Evolutionary conservation across 768 basidiomycete genomes (phyloP), one percentile per base, ranked within the genome.

Genomic region (Dentipellis sp.): DNA sequence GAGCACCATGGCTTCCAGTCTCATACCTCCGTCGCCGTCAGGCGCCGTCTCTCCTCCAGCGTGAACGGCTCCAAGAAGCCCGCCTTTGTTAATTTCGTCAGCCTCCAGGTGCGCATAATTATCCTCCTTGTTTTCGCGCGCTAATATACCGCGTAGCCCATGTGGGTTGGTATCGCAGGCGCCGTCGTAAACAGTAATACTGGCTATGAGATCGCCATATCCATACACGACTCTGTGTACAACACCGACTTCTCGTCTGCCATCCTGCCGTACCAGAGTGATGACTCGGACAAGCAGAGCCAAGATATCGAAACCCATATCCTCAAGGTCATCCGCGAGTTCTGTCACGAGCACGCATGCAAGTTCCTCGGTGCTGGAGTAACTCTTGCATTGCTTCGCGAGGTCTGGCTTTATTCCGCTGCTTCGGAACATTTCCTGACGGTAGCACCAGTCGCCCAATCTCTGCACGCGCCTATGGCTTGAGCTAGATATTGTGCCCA

Each of bases 341-440:
- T 91, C 74, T 81, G 82, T 48, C 72, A 75, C 23, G 84, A 86
- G 61, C 90, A 92, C 67, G 69, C 91, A 21, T 87, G 88, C 79
- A 91, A 91, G 74, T 90, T 92, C 75, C 76, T 91, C 59, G 88
- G 88, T 62, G 85, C 86, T 4, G 90, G 90, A 63, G 78, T 93
- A 56, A 88, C 90, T 40, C 69, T 89, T 53, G 66, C 72, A 22
- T 75, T 93, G 57, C 75, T 91, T 63, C 79, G 78, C 64, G 87
- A 89, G 75, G 86, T 85, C 53, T 40, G 66, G 62, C 52, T 36
- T 21, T 34, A 3, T 29, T 29, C 29, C 6, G 29, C 6, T 29
- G 3, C 29, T 29, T 29, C 29, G 6, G 29, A 29, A 29, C 29
- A 58, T 48, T 55, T 68, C 54, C 40, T 52, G 58, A 49, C 59